These are phyloP conservation scores for Cicer chorassanicum DNA, from an alignment of 306 rosid species.

Conservation along the genomic window DNA sequence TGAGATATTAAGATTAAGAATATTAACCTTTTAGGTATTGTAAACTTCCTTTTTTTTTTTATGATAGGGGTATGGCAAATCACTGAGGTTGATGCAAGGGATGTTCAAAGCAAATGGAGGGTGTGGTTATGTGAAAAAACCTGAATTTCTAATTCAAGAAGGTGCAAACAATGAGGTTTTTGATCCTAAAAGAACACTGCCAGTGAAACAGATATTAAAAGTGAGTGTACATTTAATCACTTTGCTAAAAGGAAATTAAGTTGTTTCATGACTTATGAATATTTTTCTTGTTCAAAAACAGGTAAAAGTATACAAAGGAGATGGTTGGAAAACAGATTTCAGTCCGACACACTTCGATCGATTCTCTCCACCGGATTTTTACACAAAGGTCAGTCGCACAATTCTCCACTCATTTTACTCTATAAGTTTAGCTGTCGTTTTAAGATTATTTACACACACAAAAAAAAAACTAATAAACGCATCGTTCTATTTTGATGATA, in stretches of 20 bases:
- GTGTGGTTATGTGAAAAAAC: conserved; percentile 84
- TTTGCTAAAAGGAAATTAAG: conserved; percentile 27
- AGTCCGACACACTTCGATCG: conserved; percentile 46
- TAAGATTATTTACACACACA: too few species aligned
- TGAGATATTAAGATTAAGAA: not conserved
- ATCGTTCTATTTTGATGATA: too few species aligned
- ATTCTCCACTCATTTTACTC: conserved; percentile 1
- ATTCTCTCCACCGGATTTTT: conserved; percentile 91
- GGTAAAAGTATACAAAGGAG: conserved; percentile 62
- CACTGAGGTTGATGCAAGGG: conserved; percentile 80
- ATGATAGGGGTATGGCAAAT: conserved; percentile 73
- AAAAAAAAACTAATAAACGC: too few species aligned
- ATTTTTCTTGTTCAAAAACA: conserved; percentile 44
- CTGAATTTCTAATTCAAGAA: conserved; percentile 61
- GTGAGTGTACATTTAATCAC: conserved; percentile 48
- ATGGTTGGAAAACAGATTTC: conserved; percentile 45
- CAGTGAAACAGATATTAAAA: conserved; percentile 62
- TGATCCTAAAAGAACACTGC: conserved; percentile 63
- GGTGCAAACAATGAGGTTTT: conserved; percentile 58
- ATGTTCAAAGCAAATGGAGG: conserved; percentile 93
- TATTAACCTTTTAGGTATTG: conserved; percentile 19
- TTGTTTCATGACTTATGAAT: conserved; percentile 25
- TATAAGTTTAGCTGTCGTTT: too few species aligned
- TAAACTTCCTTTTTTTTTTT: not conserved
- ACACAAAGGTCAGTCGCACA: conserved; percentile 58